Percentiles rank a stretch among this genome's conserved stretches.
These are phyloP conservation scores for Fraxinus cuspidata DNA, from an alignment of 257 asterid species.

Conservation along the genomic window DNA sequence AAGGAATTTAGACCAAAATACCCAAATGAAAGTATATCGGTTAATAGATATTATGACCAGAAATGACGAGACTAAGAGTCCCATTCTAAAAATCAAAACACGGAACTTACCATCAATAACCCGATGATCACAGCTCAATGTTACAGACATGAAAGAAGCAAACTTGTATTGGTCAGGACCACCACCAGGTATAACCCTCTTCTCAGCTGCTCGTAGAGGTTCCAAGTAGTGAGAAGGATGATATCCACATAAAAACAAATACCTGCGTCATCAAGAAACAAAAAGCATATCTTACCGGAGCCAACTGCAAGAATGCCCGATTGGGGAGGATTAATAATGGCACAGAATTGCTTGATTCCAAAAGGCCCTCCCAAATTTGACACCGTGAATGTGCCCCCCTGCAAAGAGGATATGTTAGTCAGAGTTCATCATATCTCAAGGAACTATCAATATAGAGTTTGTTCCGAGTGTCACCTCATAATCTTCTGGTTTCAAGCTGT, in stretches of 20 bases:
- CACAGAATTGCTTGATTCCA: conserved; percentile 97
- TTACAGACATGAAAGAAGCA: conserved; percentile 67
- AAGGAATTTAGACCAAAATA: not conserved
- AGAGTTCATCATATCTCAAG: conserved; percentile 1
- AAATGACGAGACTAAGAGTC: not conserved
- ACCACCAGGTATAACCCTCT: conserved; percentile 72
- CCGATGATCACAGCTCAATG: conserved; percentile 96
- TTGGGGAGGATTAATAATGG: conserved; percentile 96
- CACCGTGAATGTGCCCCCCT: conserved; percentile 98
- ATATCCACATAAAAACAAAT: not conserved
- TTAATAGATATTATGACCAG: not conserved
- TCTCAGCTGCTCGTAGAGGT: conserved; percentile 71
- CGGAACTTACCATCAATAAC: conserved; percentile 83
- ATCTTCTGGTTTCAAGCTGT: conserved; percentile 92
- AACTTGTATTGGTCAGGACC: conserved; percentile 65
- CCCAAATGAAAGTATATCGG: not conserved
- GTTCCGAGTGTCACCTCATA: conserved; percentile 60
- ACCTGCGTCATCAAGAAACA: not conserved
- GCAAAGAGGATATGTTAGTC: conserved; percentile 18
- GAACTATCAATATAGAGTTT: not conserved
- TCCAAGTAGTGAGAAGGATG: conserved; percentile 6
- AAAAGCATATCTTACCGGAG: conserved; percentile 56
- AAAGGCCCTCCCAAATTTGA: conserved; percentile 95
- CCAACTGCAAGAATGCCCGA: conserved; percentile 95
- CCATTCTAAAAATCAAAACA: not conserved